Percentiles rank a stretch among this genome's conserved stretches.
Evolutionary conservation across 2,329 filamentous ascomycete genomes (phyloP).

Genomic region (Fusarium secorum): DNA sequence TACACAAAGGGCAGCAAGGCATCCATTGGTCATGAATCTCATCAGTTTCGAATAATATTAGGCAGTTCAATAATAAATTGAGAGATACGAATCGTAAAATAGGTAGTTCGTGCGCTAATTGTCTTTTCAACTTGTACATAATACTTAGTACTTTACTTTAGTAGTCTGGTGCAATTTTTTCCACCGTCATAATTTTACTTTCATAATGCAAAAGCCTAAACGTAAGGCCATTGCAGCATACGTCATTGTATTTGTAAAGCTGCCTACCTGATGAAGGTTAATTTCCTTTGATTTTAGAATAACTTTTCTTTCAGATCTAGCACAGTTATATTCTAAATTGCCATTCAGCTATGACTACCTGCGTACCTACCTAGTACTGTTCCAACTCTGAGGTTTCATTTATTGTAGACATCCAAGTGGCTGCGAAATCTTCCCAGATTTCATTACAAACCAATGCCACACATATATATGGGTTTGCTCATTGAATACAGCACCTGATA

Average conservation of each 20-base stretch:
- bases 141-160: not conserved
- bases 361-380: not conserved
- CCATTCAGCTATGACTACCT: not conserved
- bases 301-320: not conserved
- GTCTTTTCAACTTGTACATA: not conserved
- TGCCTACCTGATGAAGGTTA: not conserved
- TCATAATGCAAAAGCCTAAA: not conserved
- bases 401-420: not conserved
- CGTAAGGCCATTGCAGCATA: not conserved
- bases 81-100: not conserved
- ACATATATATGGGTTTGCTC: constrained; percentile 8
- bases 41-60: not conserved
- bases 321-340: not conserved
- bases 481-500: constrained; percentile 24
- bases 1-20: not conserved
- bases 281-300: not conserved
- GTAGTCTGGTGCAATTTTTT: not conserved
- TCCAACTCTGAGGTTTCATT: not conserved
- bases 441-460: constrained; percentile 24
- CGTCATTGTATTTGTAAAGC: not conserved
- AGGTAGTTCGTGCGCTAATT: not conserved
- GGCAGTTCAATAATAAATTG: not conserved
- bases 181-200: not conserved
- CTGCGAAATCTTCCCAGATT: not conserved
- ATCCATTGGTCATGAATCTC: not conserved